Conservation (phyloP, 495 filamentous ascomycete species). For the Xylaria telfairii region DNA sequence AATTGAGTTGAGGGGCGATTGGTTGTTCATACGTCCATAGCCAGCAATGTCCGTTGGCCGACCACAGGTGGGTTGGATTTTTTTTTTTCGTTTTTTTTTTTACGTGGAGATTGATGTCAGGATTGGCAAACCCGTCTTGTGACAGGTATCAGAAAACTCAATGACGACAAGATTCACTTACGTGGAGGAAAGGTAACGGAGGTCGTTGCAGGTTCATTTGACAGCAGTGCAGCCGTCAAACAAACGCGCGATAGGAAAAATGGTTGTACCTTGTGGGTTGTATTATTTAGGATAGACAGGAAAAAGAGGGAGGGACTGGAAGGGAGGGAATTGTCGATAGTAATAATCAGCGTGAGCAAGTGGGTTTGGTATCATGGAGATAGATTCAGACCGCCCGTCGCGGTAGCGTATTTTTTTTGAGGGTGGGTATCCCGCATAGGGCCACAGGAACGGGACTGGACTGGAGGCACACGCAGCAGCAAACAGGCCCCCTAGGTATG, state of each 20-base stretch:
- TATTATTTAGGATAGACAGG: constrained; percentile 4
- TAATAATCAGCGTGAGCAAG: constrained; percentile 5
- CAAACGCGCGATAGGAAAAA: constrained; percentile 58
- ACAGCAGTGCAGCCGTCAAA: constrained; percentile 67
- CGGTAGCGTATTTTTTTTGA: not conserved
- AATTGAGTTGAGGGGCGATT: not conserved
- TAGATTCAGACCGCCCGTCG: not conserved
- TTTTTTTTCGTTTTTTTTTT: no score
- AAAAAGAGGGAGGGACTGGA: not conserved
- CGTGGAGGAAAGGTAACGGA: constrained; percentile 49
- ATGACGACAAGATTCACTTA: constrained; percentile 43
- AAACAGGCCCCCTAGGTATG: not conserved
- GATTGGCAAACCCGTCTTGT: constrained; percentile 17
- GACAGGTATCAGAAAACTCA: not conserved
- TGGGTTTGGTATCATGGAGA: not conserved
- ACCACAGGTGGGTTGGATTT: not conserved
- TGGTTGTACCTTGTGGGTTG: constrained; percentile 9
- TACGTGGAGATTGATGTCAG: no score
- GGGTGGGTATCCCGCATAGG: not conserved
- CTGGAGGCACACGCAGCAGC: not conserved
- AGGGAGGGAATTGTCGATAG: constrained; percentile 13
- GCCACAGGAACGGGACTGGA: not conserved
- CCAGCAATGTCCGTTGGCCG: not conserved
- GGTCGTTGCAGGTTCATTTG: constrained; percentile 73
- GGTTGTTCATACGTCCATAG: not conserved